A percentile compares a stretch with the other conserved stretches of the same genome.
These are phyloP conservation scores for Inga laurina DNA, from an alignment of 306 rosid genomes.

Conservation along the genomic window DNA sequence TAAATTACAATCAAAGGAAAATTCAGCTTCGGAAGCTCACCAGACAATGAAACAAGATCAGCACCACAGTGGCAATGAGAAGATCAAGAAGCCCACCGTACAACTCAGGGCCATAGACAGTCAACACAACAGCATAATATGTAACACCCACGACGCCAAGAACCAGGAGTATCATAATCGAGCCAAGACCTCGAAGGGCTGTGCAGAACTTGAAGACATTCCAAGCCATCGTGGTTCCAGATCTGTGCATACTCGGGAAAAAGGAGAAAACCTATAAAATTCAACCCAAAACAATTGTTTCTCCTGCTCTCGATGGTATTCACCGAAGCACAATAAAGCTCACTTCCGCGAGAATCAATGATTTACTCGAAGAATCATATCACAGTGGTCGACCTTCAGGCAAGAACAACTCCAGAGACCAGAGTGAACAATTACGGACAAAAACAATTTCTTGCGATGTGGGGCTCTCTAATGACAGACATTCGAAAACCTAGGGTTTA, in stretches of 20 bases:
- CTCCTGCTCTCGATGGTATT: not conserved
- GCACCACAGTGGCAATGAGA: conserved; percentile 58
- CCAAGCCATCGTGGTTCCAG: conserved; percentile 99
- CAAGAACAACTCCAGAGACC: not conserved
- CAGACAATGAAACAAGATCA: conserved; percentile 89
- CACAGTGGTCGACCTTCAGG: not conserved
- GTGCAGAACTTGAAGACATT: conserved; percentile 99
- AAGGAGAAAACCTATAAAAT: conserved; percentile 12
- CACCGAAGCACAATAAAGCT: not conserved
- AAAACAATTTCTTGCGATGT: not conserved
- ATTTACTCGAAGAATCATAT: conserved; percentile 1
- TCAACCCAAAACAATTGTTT: not conserved
- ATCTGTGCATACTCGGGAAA: conserved; percentile 80
- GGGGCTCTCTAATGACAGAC: not conserved
- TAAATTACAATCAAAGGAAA: not conserved
- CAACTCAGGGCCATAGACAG: conserved; percentile 86
- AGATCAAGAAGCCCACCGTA: conserved; percentile 67
- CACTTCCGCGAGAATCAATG: not conserved
- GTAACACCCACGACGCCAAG: conserved; percentile 98
- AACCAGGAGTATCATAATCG: conserved; percentile 94
- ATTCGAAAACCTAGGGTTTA: conserved; percentile 2
- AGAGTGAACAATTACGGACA: not conserved
- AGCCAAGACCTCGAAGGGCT: conserved; percentile 92
- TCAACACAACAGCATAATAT: conserved; percentile 92
- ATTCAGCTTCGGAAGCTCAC: conserved; percentile 48